Evolutionary conservation across 2,329 filamentous ascomycete species (phyloP).

Genomic region (Aspergillus thermomutatus): DNA sequence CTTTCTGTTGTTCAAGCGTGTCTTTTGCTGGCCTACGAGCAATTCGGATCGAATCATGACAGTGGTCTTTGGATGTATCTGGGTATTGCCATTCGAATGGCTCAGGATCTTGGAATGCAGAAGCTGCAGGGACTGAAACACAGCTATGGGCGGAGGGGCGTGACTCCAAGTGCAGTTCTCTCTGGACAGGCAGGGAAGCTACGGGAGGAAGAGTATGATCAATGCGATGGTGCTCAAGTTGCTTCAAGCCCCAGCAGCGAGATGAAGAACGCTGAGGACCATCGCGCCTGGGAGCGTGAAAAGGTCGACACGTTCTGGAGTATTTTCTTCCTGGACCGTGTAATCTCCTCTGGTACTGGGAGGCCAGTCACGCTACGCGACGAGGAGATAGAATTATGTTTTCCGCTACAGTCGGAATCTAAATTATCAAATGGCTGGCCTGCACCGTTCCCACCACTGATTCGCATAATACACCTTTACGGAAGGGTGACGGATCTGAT

Average conservation of each 20-base stretch:
- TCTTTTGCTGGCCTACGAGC: constrained; percentile 79
- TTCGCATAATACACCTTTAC: constrained; percentile 82
- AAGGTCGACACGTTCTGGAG: constrained; percentile 87
- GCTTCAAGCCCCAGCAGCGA: constrained; percentile 22
- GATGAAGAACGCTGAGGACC: constrained; percentile 51
- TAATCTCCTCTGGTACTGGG: constrained; percentile 84
- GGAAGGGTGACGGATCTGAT: constrained; percentile 79
- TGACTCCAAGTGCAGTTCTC: constrained; percentile 56
- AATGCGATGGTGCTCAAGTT: constrained; percentile 42
- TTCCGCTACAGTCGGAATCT: constrained; percentile 56
- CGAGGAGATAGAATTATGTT: constrained; percentile 77
- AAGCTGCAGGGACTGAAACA: constrained; percentile 71
- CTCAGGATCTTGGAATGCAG: constrained; percentile 74
- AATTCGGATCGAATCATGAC: constrained; percentile 83
- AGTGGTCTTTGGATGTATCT: constrained; percentile 94
- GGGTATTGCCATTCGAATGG: constrained; percentile 80
- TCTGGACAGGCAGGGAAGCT: constrained; percentile 39
- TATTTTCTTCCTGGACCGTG: constrained; percentile 80
- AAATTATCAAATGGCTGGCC: constrained; percentile 63
- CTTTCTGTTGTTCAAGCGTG: constrained; percentile 82
- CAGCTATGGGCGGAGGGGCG: constrained; percentile 52
- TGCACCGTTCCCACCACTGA: constrained; percentile 72
- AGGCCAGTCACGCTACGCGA: constrained; percentile 79
- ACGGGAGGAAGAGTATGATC: constrained; percentile 34
- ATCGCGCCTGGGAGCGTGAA: constrained; percentile 69